Base-by-base conservation (phyloP, 177 flowering plant genomes). In the Vitis hybrid region DNA sequence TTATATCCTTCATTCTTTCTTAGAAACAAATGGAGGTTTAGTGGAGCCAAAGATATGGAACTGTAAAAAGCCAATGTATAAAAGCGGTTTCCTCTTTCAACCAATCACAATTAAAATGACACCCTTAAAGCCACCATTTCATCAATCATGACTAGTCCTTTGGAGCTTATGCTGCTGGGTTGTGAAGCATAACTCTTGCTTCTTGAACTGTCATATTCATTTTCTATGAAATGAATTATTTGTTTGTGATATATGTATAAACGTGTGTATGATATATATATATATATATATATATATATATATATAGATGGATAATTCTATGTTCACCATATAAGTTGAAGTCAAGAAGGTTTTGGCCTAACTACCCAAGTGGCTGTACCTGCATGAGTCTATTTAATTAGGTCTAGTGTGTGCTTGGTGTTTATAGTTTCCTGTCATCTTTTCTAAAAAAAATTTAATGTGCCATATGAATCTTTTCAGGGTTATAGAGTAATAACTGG, bases 401-500 rank as follows among this genome's bases (percentile, higher is more conserved):
- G 46, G 46, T 35, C 46, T 35, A 35, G 46, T 35, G 27, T 56
- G 21, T 55, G 18, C 21, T 24, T 56, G 46, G 30, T 48, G 50
- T 21, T 55, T 56, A 14, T 6, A 49, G 30, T 64, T 58, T 62
- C 11, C 12, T 24, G 35, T 27, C 15, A 27, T 12, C 12, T 6
- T 18, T 18, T 61, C 13, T 51, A 6, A 49, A 32, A 10, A 40
- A 66, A 16, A 11, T 21, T 46, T 56, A 61, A 61, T 48, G 15
- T 57, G 52, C 57, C 60, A 2, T 66, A 56, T 68, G 9, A 27
- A 56, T 27, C 11, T 68, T 76, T 84, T 62, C 95, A 94, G 99
- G 94, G 83, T 6, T 94, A 91, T 69, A 83, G 96, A 78, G 30
- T 88, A 75, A 77, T 91, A 56, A 73, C 85, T 54, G 97, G 91